phyloP scores from a whole-genome alignment of 371 early-diverging fungal genomes.

The Blakeslea trispora region DNA sequence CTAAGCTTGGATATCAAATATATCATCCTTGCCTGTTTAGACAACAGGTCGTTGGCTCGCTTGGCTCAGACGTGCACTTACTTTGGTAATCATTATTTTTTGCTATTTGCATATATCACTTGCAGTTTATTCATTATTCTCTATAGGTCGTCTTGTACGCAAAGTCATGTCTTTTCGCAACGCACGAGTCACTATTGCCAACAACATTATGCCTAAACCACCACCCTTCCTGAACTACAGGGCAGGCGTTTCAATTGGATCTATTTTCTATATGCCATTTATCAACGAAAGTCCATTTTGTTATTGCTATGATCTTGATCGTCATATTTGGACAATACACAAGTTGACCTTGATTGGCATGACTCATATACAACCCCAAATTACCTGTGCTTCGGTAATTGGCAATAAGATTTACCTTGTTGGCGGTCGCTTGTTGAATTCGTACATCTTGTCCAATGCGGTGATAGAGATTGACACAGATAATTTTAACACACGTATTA shows the following conservation, averaged over 20 bases:
- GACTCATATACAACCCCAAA: conserved; percentile 19
- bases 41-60: conserved; percentile 23
- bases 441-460: conserved; percentile 27
- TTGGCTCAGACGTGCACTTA: conserved; percentile 25
- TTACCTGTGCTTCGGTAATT: conserved; percentile 25
- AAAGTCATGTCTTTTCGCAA: conserved; percentile 13
- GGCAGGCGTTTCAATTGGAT: conserved; percentile 25
- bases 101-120: not conserved
- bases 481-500: conserved; percentile 10
- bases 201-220: conserved; percentile 11
- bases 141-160: conserved; percentile 17
- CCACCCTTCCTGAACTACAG: conserved; percentile 24
- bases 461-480: conserved; percentile 26
- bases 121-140: not conserved
- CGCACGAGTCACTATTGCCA: conserved; percentile 9
- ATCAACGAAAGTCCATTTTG: conserved; percentile 27
- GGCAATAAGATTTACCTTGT: conserved; percentile 28
- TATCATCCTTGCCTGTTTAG: conserved; percentile 14
- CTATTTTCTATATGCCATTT: conserved; percentile 32
- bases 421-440: conserved; percentile 30
- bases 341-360: conserved; percentile 9
- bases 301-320: conserved; percentile 25
- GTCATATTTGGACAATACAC: conserved; percentile 19
- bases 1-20: conserved; percentile 22
- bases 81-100: conserved; percentile 20